phyloP scores from a whole-genome alignment of 139 green algal genomes.

The Coelastrella sp. region DNA sequence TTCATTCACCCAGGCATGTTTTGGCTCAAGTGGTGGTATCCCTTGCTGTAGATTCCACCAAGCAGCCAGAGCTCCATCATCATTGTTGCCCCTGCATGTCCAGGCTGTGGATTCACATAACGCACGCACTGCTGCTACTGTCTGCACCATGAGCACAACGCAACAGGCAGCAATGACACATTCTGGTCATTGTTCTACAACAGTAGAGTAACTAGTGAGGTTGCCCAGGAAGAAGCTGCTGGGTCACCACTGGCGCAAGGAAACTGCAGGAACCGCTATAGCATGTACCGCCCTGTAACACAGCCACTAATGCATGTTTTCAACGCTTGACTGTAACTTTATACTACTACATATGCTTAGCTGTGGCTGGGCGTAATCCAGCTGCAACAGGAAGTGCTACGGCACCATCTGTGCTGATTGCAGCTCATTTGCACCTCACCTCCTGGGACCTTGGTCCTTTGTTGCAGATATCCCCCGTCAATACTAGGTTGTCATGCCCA shows the following conservation, averaged over 20 bases:
- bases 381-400: background rate
- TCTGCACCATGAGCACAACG: too few relatives aligned
- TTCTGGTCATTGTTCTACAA: too few relatives aligned
- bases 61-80: constrained; percentile 55
- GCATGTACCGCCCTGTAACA: too few relatives aligned
- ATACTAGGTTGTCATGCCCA: background rate
- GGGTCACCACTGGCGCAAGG: too few relatives aligned
- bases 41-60: background rate
- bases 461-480: constrained; percentile 11
- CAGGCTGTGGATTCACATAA: constrained; percentile 1
- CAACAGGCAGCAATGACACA: too few relatives aligned
- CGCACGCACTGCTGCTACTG: background rate
- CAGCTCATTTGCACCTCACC: background rate
- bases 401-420: background rate
- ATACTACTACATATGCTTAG: too few relatives aligned
- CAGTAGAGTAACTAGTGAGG: too few relatives aligned
- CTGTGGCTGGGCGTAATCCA: too few relatives aligned
- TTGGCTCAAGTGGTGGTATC: background rate
- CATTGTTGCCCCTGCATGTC: constrained; percentile 66
- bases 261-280: too few relatives aligned
- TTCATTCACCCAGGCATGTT: background rate
- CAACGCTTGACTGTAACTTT: too few relatives aligned
- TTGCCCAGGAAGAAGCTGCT: too few relatives aligned
- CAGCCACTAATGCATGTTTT: too few relatives aligned
- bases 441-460: constrained; percentile 40